Evolutionary conservation across 495 filamentous ascomycete genomes (phyloP).

Genomic region (Penicillium taxi): DNA sequence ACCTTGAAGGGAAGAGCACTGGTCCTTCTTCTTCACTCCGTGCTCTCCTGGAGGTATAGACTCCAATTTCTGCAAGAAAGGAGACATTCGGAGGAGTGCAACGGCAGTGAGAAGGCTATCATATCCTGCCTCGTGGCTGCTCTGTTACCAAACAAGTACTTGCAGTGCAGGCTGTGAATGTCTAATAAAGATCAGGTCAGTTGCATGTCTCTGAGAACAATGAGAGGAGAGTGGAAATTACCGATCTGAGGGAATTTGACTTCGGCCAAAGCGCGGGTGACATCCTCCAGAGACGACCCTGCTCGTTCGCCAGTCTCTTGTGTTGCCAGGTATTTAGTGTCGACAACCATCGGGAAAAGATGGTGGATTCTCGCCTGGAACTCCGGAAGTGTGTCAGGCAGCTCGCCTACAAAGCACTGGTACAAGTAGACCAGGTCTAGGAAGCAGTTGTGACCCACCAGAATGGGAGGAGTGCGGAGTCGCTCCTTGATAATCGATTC

Average conservation of each 20-base stretch:
- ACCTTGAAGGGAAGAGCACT: too few relatives aligned
- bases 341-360: conserved; percentile 61
- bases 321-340: conserved; percentile 71
- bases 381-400: conserved; percentile 54
- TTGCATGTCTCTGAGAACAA: conserved; percentile 1
- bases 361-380: conserved; percentile 48
- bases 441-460: conserved; percentile 75
- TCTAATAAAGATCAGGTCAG: too few relatives aligned
- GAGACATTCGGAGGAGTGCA: conserved; percentile 54
- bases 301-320: conserved; percentile 45
- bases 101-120: conserved; percentile 65
- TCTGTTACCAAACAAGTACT: conserved; percentile 37
- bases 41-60: too few relatives aligned
- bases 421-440: conserved; percentile 67
- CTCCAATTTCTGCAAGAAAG: conserved; percentile 46
- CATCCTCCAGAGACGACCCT: conserved; percentile 42
- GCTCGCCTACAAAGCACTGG: conserved; percentile 54
- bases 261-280: conserved; percentile 34
- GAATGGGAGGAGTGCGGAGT: conserved; percentile 40
- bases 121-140: conserved; percentile 62
- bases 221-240: conserved; percentile 16
- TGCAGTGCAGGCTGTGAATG: conserved; percentile 33
- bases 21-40: too few relatives aligned
- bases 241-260: conserved; percentile 39
- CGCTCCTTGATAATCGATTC: too few relatives aligned